These are phyloP conservation scores for Boletellus ananas DNA, from an alignment of 768 basidiomycete species.

Conservation along the genomic window DNA sequence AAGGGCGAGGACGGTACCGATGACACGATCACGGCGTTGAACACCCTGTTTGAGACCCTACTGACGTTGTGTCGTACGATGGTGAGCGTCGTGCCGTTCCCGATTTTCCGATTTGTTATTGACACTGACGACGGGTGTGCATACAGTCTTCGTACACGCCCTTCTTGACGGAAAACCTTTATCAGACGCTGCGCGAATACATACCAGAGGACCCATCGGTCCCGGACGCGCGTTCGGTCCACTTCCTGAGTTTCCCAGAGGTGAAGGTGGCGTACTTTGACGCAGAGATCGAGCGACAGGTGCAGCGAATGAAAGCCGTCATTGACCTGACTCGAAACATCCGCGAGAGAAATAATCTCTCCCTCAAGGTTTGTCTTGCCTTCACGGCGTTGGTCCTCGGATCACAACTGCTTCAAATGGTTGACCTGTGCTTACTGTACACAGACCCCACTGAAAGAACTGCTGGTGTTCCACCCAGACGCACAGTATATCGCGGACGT, in stretches of 20 bases:
- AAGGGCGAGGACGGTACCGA: slow-evolving; percentile 93
- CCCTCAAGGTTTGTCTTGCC: slow-evolving; percentile 69
- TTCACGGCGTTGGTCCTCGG: neutral
- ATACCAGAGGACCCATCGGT: slow-evolving; percentile 71
- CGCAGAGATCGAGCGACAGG: slow-evolving; percentile 87
- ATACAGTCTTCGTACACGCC: slow-evolving; percentile 94
- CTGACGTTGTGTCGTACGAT: slow-evolving; percentile 94
- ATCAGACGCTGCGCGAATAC: slow-evolving; percentile 84
- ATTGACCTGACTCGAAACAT: slow-evolving; percentile 89
- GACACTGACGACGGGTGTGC: neutral
- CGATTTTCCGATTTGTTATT: neutral
- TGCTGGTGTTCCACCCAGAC: slow-evolving; percentile 91
- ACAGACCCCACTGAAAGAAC: slow-evolving; percentile 88
- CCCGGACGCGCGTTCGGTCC: slow-evolving; percentile 85
- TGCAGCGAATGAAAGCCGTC: slow-evolving; percentile 90
- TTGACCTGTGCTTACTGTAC: neutral
- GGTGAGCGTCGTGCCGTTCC: slow-evolving; percentile 45
- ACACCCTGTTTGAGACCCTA: slow-evolving; percentile 93
- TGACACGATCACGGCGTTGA: slow-evolving; percentile 84
- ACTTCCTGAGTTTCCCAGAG: slow-evolving; percentile 92
- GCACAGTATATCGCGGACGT: slow-evolving; percentile 81
- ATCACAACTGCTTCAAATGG: neutral
- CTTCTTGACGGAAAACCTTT: slow-evolving; percentile 95
- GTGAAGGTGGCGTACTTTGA: slow-evolving; percentile 96
- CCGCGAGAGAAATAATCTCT: slow-evolving; percentile 81